Base-by-base conservation (phyloP, 2,329 filamentous ascomycete genomes). In the Colletotrichum trifolii region DNA sequence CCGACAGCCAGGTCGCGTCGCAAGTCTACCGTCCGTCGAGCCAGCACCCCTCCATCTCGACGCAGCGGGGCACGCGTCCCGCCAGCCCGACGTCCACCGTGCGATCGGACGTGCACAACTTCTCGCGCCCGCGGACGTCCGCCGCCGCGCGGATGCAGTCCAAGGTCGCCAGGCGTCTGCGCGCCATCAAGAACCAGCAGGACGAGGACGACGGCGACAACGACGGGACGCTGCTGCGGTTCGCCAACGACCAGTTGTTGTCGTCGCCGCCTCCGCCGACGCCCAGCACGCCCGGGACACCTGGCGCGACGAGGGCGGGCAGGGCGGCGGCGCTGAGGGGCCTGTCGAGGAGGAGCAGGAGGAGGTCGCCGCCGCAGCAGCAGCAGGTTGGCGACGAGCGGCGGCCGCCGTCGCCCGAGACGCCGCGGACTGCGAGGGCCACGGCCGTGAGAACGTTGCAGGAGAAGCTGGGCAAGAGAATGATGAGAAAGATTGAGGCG, bases 141-240 rank as follows among this genome's bases (percentile, higher is more conserved):
- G 47, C 62, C 11, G 62, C 62, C n/a, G 62, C 58, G 4, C 62
- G 62, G 34, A 65, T 65, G 58, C 62, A 65, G 17, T 47, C 40
- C 2, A 62, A 62, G n/a, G 62, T 65, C 6, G 46, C 62, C 4
- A 53, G 17, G 34, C 46, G 62, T 4, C 1, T 62, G 33, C 52
- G 52, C 3, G 40, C 25, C 1, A 43, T 43, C 2, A 65, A 62
- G 40, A 48, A 42, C 40, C 62, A 56, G n/a, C 52, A 62, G 11
- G 49, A 48, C 2, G 35, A 10, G 9, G n/a, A 42, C 25, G 25
- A 25, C 25, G 25, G 4, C 25, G 25, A 25, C 25, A 25, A 25
- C 25, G 25, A 25, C 25, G 25, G 4, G 4, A 2, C 9, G 5
- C 4, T 42, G 4, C 8, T 4, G 7, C 58, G 17, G n/a, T 8